Evolutionary conservation across 495 filamentous ascomycete species (phyloP), one percentile per base, ranked within the genome.

Genomic region (Thermochaetoides thermophila): DNA sequence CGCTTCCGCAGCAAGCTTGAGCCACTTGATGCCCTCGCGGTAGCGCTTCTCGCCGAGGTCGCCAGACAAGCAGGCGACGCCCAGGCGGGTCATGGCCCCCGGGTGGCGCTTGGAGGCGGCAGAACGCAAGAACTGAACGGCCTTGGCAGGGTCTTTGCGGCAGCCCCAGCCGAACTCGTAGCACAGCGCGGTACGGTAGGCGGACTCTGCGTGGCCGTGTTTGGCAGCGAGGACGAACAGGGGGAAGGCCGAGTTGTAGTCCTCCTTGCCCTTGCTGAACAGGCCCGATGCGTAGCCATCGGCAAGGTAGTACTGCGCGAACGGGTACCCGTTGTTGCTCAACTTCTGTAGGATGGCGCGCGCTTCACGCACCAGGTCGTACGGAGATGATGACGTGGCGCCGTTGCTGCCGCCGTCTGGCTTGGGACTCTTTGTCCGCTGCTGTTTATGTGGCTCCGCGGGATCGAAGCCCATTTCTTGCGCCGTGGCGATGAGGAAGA

Each of bases 131-230:
- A 91, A 99, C 47, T 94, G 82, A 11, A 85, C 81, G 14, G 91
- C 91, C 58, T 93, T 92, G 22, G 76, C 69, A 25, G 76, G 76
- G 48, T 95, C 87, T 38, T 81, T 83, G 21, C 83, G 71, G 37
- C 77, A 85, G 14, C 89, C 89, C 89, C 91, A 96, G 40, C 85
- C 91, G 57, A 94, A 96, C 50, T 99, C 89, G 57, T 93, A 95
- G 62, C 87, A 96, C 22, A 99, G 61, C 3, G 80, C 89, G 29
- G 87, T 78, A 32, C 89, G 79, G 58, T 94, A 99, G 26, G 76
- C 87, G 17, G 91, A 85, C 59, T 99, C 89, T 18, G 91, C 81
- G 50, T 99, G 89, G 19, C 89, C 91, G 54, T 95, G 91, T 60
- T 96, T 99, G 52, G 81, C 84, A 9, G 91, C 91, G 1, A 87